Evolutionary conservation across 164 flowering plant species (phyloP), one percentile per base, ranked within the genome.

Genomic region (Taxillus chinensis): DNA sequence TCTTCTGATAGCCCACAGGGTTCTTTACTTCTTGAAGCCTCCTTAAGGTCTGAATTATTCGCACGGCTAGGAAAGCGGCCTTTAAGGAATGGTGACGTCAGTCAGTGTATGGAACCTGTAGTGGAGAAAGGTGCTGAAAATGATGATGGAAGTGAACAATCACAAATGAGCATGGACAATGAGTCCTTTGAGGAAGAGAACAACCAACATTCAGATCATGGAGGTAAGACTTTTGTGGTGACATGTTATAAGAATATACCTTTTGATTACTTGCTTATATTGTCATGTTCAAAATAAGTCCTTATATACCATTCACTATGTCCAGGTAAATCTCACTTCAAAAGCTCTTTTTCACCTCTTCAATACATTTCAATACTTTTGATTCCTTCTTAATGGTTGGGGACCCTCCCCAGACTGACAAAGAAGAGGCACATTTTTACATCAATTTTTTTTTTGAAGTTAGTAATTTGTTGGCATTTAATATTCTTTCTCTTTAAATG

Each of bases 31-130:
- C 89, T 81, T 61, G 98, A 92, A 78, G 91, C 84, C 57, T 75
- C 83, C 52, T 74, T 92, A 38, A 80, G 98, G 74, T 84, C 92
- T 58, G 69, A 89, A 79, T 69, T 92, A 67, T 71, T 82, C 84
- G 82, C 83, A 65, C 78, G 83, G 59, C 71, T 84, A 41, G 77
- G 84, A 58, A 61, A 15, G 17, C 82, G 70, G 73, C 65, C 56
- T 39, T 64, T 60, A 5, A 78, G 75, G 72, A 60, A 57, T 54
- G 67, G 49, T 66, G 66, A 58, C 41, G 42, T 49, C 41, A 60
- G 39, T 65, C 39, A 27, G 38, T 62, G 57, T 46, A 46, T 53
- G 41, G 80, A 74, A 45, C 48, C 62, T 64, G 51, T 65, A 45
- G 67, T 53, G 37, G 75, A 75, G 50, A 67, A 49, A 17, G 70